Base-by-base conservation (phyloP, 768 basidiomycete species). In the Candolleomyces efflorescens region DNA sequence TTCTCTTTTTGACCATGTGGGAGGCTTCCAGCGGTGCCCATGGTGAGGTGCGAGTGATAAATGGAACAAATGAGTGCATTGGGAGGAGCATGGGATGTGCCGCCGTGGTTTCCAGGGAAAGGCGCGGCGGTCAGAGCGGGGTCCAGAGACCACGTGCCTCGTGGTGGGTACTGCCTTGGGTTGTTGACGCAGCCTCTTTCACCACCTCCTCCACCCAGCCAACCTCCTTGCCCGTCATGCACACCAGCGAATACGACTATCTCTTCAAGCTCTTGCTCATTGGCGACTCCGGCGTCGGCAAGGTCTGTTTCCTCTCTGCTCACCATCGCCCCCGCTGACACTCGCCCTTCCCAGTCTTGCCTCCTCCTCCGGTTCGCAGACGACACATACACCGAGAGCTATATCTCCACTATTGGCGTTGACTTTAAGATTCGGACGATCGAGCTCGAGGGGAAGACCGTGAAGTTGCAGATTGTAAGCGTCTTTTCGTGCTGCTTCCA, bases 401-500 rank as follows among this genome's bases (percentile, higher is more conserved):
- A 96, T 75, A 95, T 98, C 70, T 91, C 89, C 59, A 98, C 96
- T 39, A 98, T 98, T 73, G 97, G 97, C 63, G 94, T 98, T 58
- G 94, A 97, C 79, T 97, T 97, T 79, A 96, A 95, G 88, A 98
- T 98, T 77, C 85, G 96, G 60, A 98, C 96, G 37, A 98, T 98
- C 75, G 96, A 98, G 72, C 82, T 98, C 55, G 96, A 98, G 68
- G 96, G 96, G 59, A 97, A 97, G 87, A 92, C 92, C 1, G 92
- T 98, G 73, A 98, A 98, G 75, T 83, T 98, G 59, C 96, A 98
- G 77, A 98, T 98, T 75, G 95, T 97, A 67, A 75, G 95, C 78
- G 44, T 17, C 44, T 36, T 38, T 18, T 44, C 39, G 17, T 18
- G 36, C 53, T 20, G 12, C 15, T 49, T 38, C 17, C 36, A 5